Evolutionary conservation across 225 moss, liverwort and hornwort genomes (phyloP).

Genomic region (Marchantia polymorpha): DNA sequence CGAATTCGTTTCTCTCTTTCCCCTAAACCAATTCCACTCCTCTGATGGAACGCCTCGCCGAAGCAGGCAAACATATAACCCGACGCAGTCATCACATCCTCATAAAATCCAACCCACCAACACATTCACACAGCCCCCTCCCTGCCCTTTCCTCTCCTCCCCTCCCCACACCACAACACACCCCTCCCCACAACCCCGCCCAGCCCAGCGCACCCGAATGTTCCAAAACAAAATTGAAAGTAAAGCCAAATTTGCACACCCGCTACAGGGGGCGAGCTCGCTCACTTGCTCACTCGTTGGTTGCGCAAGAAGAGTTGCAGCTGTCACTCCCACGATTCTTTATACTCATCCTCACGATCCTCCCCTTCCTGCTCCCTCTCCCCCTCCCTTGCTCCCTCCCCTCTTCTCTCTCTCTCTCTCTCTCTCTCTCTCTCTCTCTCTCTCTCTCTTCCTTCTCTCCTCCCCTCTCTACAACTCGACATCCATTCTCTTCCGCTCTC

Average conservation of each 20-base stretch:
- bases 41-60: conserved; percentile 34
- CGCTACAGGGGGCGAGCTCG: conserved; percentile 18
- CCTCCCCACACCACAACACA: not conserved
- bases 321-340: conserved; percentile 31
- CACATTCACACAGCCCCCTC: not conserved
- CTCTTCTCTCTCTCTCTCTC: not conserved
- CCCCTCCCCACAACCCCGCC: too few relatives aligned
- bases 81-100: conserved; percentile 35
- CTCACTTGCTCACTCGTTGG: conserved; percentile 1
- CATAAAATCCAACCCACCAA: conserved; percentile 16
- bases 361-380: conserved; percentile 21
- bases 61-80: conserved; percentile 47
- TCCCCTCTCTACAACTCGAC: not conserved
- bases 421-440: conserved; percentile 3
- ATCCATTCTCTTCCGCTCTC: not conserved
- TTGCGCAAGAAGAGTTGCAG: conserved; percentile 21
- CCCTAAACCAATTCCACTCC: conserved; percentile 19
- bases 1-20: conserved; percentile 34
- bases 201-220: not conserved
- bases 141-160: not conserved
- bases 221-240: conserved; percentile 11
- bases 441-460: conserved; percentile 2
- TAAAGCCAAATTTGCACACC: conserved; percentile 32
- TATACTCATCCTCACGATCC: conserved; percentile 39
- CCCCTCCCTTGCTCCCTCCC: conserved; percentile 15